Base-by-base conservation (phyloP, 345 rosid genomes). In the Streptanthus diversifolius region DNA sequence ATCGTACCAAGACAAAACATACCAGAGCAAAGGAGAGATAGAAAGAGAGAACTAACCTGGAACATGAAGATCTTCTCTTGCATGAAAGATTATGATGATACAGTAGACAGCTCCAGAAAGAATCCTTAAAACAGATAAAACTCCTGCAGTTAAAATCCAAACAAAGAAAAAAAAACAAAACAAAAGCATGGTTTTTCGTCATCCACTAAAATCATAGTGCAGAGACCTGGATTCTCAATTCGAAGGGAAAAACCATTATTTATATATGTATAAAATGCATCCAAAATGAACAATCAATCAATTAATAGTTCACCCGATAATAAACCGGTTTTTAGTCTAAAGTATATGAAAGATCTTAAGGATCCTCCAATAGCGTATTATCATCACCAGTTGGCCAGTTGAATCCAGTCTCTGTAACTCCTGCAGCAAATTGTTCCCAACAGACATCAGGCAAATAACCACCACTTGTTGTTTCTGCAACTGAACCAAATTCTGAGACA, bases 391-490 rank as follows among this genome's bases (percentile, higher is more conserved):
- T 77, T 13, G 71, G 80, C 95, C 88, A 83, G 66, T 57, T 66
- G 70, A 71, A 71, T 73, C 81, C 85, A 58, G 37, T 45, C 64
- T 80, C 82, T 56, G 82, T 78, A 60, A 72, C 68, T 78, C 78
- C 88, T 73, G 79, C 82, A 49, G 75, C 84, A 52, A 81, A 89
- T 8, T 72, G 73, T 19, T 82, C 87, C 98, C 97, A 77, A 19
- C 53, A 87, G 10, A 85, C 65, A 83, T 90, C 96, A 41, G 93
- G 84, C 66, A 88, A 80, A 40, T 61, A 79, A 48, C 58, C 82
- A 48, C 59, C 79, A 11, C 75, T 82, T 68, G 74, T 30, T 67
- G 68, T 32, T 54, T 35, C 74, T 54, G 70, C 35, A 63, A 54
- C 75, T 67, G 71, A 68, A 55, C 83, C 89, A 68, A 80, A 75